Percentiles rank a stretch among this genome's conserved stretches.
These are phyloP conservation scores for Orychophragmus violaceus DNA, from an alignment of 345 rosid genomes.

Conservation along the genomic window DNA sequence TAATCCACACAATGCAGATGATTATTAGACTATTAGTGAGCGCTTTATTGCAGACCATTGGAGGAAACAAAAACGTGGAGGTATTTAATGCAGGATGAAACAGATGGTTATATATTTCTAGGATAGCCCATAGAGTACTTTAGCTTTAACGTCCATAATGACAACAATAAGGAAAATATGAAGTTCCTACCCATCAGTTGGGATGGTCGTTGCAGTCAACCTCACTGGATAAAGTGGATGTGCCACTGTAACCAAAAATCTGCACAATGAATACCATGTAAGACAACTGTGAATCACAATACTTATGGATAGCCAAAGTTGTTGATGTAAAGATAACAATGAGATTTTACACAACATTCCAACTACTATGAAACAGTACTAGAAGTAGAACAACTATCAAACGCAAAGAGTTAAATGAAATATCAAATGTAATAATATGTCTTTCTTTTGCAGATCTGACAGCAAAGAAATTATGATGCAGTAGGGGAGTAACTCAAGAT, in stretches of 20 bases:
- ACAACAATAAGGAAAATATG: not conserved
- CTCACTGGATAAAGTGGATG: slow-evolving; percentile 71
- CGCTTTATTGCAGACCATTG: not conserved
- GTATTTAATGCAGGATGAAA: not conserved
- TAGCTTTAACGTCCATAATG: slow-evolving; percentile 1
- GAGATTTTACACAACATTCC: not conserved
- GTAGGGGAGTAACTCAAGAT: not conserved
- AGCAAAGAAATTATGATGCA: not conserved
- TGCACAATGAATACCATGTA: slow-evolving; percentile 31
- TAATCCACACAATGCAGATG: not conserved
- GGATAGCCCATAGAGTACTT: slow-evolving; percentile 3
- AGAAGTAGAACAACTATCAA: not conserved
- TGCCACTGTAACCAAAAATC: slow-evolving; percentile 66
- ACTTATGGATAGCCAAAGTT: not conserved
- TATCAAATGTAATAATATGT: not conserved
- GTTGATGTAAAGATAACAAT: not conserved
- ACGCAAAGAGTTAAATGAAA: not conserved
- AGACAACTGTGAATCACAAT: not conserved
- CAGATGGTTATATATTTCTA: slow-evolving; percentile 1
- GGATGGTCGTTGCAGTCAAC: slow-evolving; percentile 46
- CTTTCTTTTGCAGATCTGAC: not conserved
- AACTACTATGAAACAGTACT: not conserved
- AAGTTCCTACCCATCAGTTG: slow-evolving; percentile 72
- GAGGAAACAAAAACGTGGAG: not conserved
- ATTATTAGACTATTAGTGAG: slow-evolving; percentile 2